These are phyloP conservation scores for Cryphonectria naterciae DNA, from an alignment of 2,329 filamentous ascomycete species.

Conservation along the genomic window DNA sequence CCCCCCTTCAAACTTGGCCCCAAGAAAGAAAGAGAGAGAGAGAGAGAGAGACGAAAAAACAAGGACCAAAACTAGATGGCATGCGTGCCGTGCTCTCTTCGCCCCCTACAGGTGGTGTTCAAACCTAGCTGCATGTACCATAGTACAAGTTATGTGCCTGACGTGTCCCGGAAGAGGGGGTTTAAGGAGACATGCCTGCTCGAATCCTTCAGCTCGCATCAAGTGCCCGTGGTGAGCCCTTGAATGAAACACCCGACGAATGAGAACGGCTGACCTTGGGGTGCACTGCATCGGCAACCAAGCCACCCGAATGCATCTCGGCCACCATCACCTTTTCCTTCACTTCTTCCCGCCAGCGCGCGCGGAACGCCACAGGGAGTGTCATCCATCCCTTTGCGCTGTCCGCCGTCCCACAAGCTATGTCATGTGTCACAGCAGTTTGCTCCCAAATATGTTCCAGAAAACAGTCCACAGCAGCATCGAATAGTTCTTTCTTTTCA, in stretches of 20 bases:
- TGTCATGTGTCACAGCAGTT: neutral
- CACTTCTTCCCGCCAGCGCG: neutral
- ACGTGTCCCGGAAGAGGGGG: neutral
- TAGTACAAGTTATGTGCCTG: neutral
- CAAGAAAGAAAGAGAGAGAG: neutral
- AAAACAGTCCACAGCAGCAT: neutral
- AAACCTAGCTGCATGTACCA: neutral
- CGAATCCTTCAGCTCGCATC: neutral
- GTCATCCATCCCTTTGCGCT: neutral
- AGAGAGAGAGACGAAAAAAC: too few relatives aligned
- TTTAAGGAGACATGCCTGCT: neutral
- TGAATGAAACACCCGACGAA: slow-evolving; percentile 1
- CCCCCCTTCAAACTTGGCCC: too few relatives aligned
- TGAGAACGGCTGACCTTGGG: neutral
- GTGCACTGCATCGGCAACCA: neutral
- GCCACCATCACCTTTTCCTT: neutral
- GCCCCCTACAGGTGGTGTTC: neutral
- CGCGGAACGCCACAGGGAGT: neutral
- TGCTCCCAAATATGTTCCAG: neutral
- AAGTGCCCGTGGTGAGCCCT: slow-evolving; percentile 2
- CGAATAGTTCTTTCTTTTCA: neutral
- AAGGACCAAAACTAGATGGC: neutral
- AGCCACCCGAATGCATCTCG: slow-evolving; percentile 1
- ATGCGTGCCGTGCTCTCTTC: neutral
- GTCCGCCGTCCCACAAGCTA: neutral